These are phyloP conservation scores for Nannochloropsis gaditana DNA, from an alignment of 108 stramenopile species.

Conservation along the genomic window DNA sequence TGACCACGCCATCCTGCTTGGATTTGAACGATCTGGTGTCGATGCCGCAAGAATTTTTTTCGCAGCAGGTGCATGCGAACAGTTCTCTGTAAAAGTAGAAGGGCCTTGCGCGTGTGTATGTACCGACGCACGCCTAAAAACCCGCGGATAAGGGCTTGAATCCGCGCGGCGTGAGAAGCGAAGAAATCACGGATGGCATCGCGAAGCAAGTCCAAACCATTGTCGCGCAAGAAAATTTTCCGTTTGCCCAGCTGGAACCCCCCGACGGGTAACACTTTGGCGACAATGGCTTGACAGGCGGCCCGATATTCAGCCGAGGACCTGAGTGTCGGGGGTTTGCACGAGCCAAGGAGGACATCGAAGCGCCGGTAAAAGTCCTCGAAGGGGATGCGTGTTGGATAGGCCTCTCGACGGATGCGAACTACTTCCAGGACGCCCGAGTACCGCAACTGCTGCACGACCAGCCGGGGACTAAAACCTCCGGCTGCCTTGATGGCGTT, in stretches of 20 bases:
- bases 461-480: slow-evolving; percentile 44
- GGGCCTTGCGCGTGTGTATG: background rate
- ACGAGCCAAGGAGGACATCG: slow-evolving; percentile 32
- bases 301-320: background rate
- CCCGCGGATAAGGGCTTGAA: background rate
- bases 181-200: slow-evolving; percentile 20
- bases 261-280: background rate
- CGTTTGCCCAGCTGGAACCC: slow-evolving; percentile 19
- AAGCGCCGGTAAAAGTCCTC: slow-evolving; percentile 50
- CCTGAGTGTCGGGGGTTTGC: background rate
- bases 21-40: slow-evolving; percentile 7
- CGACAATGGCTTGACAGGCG: background rate
- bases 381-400: slow-evolving; percentile 47
- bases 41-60: slow-evolving; percentile 15
- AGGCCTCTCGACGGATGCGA: slow-evolving; percentile 49
- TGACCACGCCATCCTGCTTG: background rate
- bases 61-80: slow-evolving; percentile 15
- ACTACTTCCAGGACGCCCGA: slow-evolving; percentile 55
- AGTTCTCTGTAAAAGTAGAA: background rate
- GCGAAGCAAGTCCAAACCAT: background rate
- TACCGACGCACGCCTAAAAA: background rate
- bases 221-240: slow-evolving; percentile 9
- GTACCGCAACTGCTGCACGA: slow-evolving; percentile 55
- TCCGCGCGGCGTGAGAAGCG: background rate
- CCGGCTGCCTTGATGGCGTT: slow-evolving; percentile 47